Evolutionary conservation across 2,329 filamentous ascomycete species (phyloP).

Genomic region (Biscogniauxia sp.): DNA sequence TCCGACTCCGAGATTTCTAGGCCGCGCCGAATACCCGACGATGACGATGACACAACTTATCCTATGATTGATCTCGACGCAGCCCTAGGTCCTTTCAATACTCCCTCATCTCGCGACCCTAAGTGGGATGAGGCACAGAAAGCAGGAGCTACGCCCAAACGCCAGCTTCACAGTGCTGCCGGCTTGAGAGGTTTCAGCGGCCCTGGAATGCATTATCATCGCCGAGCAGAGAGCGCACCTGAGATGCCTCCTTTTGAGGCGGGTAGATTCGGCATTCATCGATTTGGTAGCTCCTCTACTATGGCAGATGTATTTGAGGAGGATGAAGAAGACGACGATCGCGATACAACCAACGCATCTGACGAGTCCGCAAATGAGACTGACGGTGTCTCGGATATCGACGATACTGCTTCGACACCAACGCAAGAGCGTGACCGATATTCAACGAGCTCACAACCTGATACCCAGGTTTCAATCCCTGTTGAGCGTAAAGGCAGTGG

Average conservation of each 20-base stretch:
- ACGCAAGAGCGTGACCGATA: constrained; percentile 30
- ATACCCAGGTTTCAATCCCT: constrained; percentile 11
- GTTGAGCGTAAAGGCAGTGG: constrained; percentile 47
- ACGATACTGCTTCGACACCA: constrained; percentile 28
- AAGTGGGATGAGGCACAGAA: constrained; percentile 67
- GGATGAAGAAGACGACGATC: constrained; percentile 65
- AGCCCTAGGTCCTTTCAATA: constrained; percentile 88
- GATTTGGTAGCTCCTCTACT: constrained; percentile 65
- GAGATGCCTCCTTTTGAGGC: constrained; percentile 74
- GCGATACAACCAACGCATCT: constrained; percentile 24
- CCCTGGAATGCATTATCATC: constrained; percentile 71
- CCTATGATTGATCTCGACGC: constrained; percentile 93
- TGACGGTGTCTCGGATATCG: constrained; percentile 19
- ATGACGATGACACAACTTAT: constrained; percentile 66
- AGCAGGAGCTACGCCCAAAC: constrained; percentile 55
- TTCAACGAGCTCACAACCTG: constrained; percentile 13
- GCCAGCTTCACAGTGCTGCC: constrained; percentile 74
- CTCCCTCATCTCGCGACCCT: constrained; percentile 61
- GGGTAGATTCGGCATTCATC: constrained; percentile 54
- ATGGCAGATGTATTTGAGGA: constrained; percentile 90
- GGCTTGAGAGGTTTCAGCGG: constrained; percentile 67
- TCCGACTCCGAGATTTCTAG: constrained; percentile 39
- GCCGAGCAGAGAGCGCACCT: constrained; percentile 76
- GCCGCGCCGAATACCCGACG: constrained; percentile 33
- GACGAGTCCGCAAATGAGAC: constrained; percentile 28